Base-by-base conservation (phyloP, 2,329 filamentous ascomycete species). In the Aspergillus pseudoviridinutans region DNA sequence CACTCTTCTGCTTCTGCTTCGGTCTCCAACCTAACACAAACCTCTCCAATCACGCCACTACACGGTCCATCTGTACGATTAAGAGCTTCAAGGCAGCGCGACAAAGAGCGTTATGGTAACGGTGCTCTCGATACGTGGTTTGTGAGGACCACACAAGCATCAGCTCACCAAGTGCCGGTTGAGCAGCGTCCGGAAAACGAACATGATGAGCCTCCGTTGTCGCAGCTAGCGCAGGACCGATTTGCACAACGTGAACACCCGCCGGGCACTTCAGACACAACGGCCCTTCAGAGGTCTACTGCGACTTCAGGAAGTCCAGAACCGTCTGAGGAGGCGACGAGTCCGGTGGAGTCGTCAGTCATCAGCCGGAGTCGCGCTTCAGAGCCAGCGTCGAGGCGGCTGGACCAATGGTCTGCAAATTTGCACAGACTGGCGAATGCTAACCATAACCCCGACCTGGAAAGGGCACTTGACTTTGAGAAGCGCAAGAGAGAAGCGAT, bases 381-480 rank as follows among this genome's bases (percentile, higher is more conserved):
- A 27, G 44, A 47, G 5, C 20, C 44, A 14, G 22, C 10, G 6
- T 24, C 22, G 24, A 24, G 44, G 7, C 22, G 44, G 22, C 22
- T 47, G 6, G 67, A 68, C 22, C 55, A 61, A 41, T 68, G 64
- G 64, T 65, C 68, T 5, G 54, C 63, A 27, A 58, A 60, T 9
- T 52, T 68, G 20, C 67, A 69, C 25, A 52, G 58, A 20, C 58
- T 60, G 12, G 50, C 58, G 3, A 58, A 49, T n/a, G 12, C 57
- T 6, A 51, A 44, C 14, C 54, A 61, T 0, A 56, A 61, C 7
- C 47, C 63, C 2, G 66, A 67, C 32, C 49, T 74, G 4, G 64
- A 67, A 44, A 63, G 67, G 12, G 72, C 74, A 24, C 65, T 77
- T 50, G 73, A 76, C 35, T 76, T 76, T 57, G 74, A 77, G 50